Evolutionary conservation across 2,329 filamentous ascomycete genomes (phyloP).

Genomic region (Xylaria polymorpha): DNA sequence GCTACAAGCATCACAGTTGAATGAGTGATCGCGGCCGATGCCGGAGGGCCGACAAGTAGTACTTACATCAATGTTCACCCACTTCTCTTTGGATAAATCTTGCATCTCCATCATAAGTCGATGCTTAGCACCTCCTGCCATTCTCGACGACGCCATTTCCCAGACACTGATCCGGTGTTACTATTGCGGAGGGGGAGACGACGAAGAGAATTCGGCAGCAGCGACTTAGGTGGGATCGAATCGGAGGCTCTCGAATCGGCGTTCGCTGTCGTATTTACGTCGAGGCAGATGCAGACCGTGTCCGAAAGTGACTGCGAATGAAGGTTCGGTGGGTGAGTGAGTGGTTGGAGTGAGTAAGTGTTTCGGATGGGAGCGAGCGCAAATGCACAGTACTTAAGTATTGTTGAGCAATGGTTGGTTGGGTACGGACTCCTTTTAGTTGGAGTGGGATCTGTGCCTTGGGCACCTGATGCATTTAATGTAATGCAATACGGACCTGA

Average conservation of each 20-base stretch:
- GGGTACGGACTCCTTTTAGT: conserved; percentile 19
- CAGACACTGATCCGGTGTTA: conserved; percentile 11
- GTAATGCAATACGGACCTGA: not conserved
- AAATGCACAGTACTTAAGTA: conserved; percentile 18
- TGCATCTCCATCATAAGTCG: conserved; percentile 91
- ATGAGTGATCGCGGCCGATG: conserved; percentile 26
- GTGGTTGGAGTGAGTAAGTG: conserved; percentile 7
- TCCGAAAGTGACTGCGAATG: conserved; percentile 6
- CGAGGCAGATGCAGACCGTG: conserved; percentile 1
- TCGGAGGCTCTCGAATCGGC: not conserved
- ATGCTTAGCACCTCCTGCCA: conserved; percentile 70
- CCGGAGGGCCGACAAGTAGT: conserved; percentile 2
- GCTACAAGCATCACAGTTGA: conserved; percentile 56
- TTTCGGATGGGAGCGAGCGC: conserved; percentile 16
- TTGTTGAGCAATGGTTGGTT: conserved; percentile 17
- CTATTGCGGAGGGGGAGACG: conserved; percentile 11
- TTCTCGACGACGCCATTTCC: conserved; percentile 47
- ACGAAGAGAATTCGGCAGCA: conserved; percentile 7
- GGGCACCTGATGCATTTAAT: conserved; percentile 5
- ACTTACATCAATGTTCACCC: conserved; percentile 87
- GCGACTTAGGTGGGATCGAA: not conserved
- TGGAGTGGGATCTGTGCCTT: conserved; percentile 18
- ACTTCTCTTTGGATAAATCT: conserved; percentile 86
- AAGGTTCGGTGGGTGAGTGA: conserved; percentile 4
- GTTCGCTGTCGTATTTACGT: not conserved